These are phyloP conservation scores for Vitis rotundifolia DNA, from an alignment of 164 flowering plant genomes.

Conservation along the genomic window DNA sequence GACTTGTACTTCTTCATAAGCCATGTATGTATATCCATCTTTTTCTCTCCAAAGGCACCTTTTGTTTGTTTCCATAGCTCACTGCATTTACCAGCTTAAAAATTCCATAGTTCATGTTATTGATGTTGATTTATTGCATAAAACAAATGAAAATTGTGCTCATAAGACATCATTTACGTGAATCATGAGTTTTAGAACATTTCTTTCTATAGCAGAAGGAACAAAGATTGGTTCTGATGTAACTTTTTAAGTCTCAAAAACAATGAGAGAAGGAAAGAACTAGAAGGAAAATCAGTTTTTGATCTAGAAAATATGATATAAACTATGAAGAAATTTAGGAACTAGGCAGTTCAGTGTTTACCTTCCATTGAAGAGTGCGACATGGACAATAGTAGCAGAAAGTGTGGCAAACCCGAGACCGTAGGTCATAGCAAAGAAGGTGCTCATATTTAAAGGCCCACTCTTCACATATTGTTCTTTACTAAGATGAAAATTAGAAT, in stretches of 20 bases:
- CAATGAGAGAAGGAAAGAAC: too few relatives aligned
- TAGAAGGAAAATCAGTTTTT: background rate
- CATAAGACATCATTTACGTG: background rate
- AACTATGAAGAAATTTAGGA: too few relatives aligned
- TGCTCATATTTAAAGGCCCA: slow-evolving; percentile 48
- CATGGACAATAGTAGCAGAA: slow-evolving; percentile 53
- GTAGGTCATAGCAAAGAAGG: slow-evolving; percentile 56
- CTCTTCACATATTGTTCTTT: slow-evolving; percentile 22
- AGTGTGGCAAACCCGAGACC: slow-evolving; percentile 61
- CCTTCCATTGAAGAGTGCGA: slow-evolving; percentile 54
- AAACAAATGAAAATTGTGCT: background rate
- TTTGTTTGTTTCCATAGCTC: slow-evolving; percentile 35
- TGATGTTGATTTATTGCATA: background rate
- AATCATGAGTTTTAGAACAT: too few relatives aligned
- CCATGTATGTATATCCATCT: slow-evolving; percentile 46
- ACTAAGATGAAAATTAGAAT: slow-evolving; percentile 38
- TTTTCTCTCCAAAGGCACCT: slow-evolving; percentile 28
- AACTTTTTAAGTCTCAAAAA: too few relatives aligned
- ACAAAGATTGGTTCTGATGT: too few relatives aligned
- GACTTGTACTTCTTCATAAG: slow-evolving; percentile 46
- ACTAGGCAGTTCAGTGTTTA: background rate
- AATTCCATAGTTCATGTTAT: background rate
- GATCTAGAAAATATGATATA: background rate
- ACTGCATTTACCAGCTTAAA: slow-evolving; percentile 18
- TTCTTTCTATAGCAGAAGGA: too few relatives aligned